Evolutionary conservation across 108 stramenopile genomes (phyloP), one percentile per base, ranked within the genome.

Genomic region (Nitzschia palea): DNA sequence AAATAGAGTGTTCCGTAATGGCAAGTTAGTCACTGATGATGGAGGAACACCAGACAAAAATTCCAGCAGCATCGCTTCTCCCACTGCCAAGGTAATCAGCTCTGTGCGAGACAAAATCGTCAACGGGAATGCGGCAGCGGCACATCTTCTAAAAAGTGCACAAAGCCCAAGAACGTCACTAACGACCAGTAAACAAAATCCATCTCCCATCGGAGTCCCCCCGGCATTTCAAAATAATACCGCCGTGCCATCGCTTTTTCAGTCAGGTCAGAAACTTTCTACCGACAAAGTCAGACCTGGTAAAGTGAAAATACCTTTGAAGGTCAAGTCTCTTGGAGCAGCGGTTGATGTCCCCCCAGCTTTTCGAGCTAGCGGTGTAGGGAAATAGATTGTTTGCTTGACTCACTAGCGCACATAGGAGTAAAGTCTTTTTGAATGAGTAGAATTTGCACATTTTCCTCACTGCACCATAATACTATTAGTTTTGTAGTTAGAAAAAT

Each of bases 1-100:
- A 20, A 40, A 34, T 23, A 17, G 59, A 26, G 59, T 60, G 10
- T 60, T 60, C 25, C 36, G 40, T 0, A 60, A 60, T 60, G 59
- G 59, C 22, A 60, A 43, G 5, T 31, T 34, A 60, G 59, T 60
- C 20, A 4, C 6, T 20, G 40, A 60, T 18, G 37, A 37, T 22
- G 54, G 31, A 6, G 54, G 15, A 40, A 6, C 37, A 40, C 10
- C 6, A 5, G 48, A 50, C 40, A 14, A 42, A 17, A 22, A n/a
- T 6, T 9, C 48, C 48, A 50, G 5, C 4, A 55, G 9, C 9
- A 55, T 8, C n/a, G n/a, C n/a, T n/a, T n/a, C n/a, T n/a, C n/a
- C n/a, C n/a, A n/a, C n/a, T 17, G 12, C 59, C 23, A 22, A 28
- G 17, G 20, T n/a, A n/a, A n/a, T 43, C 40, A 60, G 40, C 43